Conservation (phyloP, 352 stramenopile genomes). For the Globisporangium middletonii region DNA sequence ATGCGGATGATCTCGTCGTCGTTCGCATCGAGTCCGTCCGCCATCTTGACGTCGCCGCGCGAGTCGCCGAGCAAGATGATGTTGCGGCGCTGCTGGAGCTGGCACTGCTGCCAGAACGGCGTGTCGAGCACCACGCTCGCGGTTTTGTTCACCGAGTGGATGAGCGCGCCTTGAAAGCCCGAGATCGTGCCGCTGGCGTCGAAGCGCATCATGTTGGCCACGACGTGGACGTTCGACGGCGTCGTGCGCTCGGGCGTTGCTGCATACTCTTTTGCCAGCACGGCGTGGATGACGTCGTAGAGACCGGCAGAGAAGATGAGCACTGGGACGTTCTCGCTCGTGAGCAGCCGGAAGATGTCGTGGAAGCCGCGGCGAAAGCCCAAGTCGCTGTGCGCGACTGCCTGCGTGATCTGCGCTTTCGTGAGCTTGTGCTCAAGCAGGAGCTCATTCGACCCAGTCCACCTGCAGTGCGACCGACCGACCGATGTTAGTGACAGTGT, state of each 20-base stretch:
- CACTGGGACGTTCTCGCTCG: constrained; percentile 33
- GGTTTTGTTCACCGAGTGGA: constrained; percentile 81
- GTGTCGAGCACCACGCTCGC: constrained; percentile 54
- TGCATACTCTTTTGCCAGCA: constrained; percentile 63
- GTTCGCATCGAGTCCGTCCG: constrained; percentile 35
- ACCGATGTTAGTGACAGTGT: constrained; percentile 27
- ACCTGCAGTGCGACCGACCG: constrained; percentile 39
- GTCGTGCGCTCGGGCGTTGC: constrained; percentile 12
- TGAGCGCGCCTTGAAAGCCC: constrained; percentile 61
- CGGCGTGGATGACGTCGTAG: constrained; percentile 74
- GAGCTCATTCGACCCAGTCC: constrained; percentile 37
- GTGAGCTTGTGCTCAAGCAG: constrained; percentile 56
- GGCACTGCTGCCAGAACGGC: constrained; percentile 68
- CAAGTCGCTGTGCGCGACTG: constrained; percentile 48
- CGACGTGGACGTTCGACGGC: constrained; percentile 62
- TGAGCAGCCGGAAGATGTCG: constrained; percentile 32
- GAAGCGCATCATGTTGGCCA: constrained; percentile 83
- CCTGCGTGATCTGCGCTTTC: constrained; percentile 30
- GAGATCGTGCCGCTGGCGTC: constrained; percentile 32
- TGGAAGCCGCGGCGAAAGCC: constrained; percentile 45
- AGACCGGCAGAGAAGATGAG: constrained; percentile 68
- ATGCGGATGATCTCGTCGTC: constrained; percentile 61
- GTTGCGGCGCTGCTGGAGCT: constrained; percentile 61
- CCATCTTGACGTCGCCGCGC: constrained; percentile 41
- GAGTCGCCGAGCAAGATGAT: constrained; percentile 76